phyloP scores from a whole-genome alignment of 2,329 filamentous ascomycete genomes.

The Epichloe gansuensis region DNA sequence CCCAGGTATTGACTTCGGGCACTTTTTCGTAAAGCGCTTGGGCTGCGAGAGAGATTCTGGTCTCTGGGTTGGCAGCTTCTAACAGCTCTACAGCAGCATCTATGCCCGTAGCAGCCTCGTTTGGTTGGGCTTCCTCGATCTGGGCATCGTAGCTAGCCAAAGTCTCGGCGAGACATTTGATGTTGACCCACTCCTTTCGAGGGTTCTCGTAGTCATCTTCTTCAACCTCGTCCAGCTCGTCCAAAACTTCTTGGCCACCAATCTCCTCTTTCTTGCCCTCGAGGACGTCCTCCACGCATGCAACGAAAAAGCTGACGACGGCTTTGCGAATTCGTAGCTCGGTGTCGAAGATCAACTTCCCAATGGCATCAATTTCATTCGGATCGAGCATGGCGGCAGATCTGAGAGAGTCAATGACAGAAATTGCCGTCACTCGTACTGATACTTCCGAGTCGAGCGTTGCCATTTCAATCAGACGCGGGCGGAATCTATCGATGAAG shows the following conservation, averaged over 20 bases:
- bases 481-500: constrained; percentile 85
- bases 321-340: constrained; percentile 78
- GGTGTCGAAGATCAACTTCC: constrained; percentile 77
- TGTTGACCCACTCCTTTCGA: constrained; percentile 73
- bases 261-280: constrained; percentile 72
- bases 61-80: constrained; percentile 56
- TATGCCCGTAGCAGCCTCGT: constrained; percentile 29
- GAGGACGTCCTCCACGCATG: constrained; percentile 72
- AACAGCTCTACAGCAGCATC: constrained; percentile 42
- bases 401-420: constrained; percentile 69
- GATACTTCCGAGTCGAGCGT: constrained; percentile 69
- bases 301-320: constrained; percentile 80
- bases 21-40: constrained; percentile 77
- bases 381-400: constrained; percentile 80
- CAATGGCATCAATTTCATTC: constrained; percentile 78
- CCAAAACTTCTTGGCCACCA: constrained; percentile 62
- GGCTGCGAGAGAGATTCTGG: constrained; percentile 72
- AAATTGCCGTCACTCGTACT: constrained; percentile 69
- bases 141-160: constrained; percentile 70
- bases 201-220: constrained; percentile 67
- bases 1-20: constrained; percentile 73
- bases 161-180: constrained; percentile 80
- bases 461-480: constrained; percentile 84
- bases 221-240: constrained; percentile 62
- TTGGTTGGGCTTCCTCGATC: constrained; percentile 41